Base-by-base conservation (phyloP, 148 eudicot genomes). In the Fagopyrum esculentum region DNA sequence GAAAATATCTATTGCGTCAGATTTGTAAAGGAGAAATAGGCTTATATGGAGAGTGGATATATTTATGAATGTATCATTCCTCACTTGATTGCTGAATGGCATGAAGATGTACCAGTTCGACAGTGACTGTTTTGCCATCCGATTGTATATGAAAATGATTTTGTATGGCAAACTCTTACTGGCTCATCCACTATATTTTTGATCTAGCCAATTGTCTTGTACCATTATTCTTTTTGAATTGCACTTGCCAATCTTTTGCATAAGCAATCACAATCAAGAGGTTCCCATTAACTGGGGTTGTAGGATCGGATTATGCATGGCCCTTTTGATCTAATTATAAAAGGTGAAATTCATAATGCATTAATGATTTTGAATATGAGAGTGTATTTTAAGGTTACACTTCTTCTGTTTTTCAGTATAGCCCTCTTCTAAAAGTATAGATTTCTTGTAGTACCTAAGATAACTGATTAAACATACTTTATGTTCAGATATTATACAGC, bases 81-180 rank as follows among this genome's bases (percentile, higher is more conserved):
- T 15, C 57, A 13, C 17, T 17, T 57, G 61, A 56, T 57, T 57
- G 63, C 63, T 57, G 63, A 57, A 57, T 57, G 70, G 70, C 70
- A 64, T 64, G 45, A 10, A 30, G 29, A 40, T 66, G 71, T 40
- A 66, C 63, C 63, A 6, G 63, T 29, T 57, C 30, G 22, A 17
- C 35, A 22, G n/a, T 52, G 57, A 22, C 45, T 66, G 71, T 6
- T 66, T 40, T 66, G 71, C 45, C 71, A 66, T 35, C 43, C 43
- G 47, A 57, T 66, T 66, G 71, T 66, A 66, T 43, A 66, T 43
- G 71, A 66, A 66, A 46, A 64, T 7, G 47, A 6, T 40, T 35
- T 64, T 40, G 6, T 40, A 9, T 40, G 64, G 64, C 35, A 59
- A 19, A 59, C 11, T 29, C 44, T 19, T 57, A 19, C 16, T 26